Percentiles rank a stretch among this genome's conserved stretches.
These are phyloP conservation scores for Wallacemonas collosoma DNA, from an alignment of 208 protist species.

Conservation along the genomic window DNA sequence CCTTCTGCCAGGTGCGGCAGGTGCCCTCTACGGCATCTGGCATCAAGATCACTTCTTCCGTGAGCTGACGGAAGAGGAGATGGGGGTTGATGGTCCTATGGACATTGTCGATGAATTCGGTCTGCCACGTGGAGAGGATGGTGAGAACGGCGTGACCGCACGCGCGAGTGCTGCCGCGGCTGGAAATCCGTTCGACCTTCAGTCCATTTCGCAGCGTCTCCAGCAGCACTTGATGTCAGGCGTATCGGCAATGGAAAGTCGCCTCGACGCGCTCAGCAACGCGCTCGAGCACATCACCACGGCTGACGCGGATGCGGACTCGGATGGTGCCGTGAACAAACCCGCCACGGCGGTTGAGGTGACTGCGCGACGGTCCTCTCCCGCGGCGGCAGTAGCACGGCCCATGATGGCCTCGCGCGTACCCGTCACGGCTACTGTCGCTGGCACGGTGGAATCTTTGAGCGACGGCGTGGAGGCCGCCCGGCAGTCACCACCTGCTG, in stretches of 20 bases:
- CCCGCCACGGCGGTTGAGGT: not conserved
- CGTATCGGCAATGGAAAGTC: conserved; percentile 49
- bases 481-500: not conserved
- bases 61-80: conserved; percentile 57
- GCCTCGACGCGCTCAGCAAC: conserved; percentile 53
- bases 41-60: conserved; percentile 66
- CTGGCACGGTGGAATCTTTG: conserved; percentile 5
- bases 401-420: not conserved
- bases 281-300: conserved; percentile 45
- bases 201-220: conserved; percentile 9
- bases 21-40: conserved; percentile 68
- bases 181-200: conserved; percentile 1
- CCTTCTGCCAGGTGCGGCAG: conserved; percentile 40
- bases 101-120: conserved; percentile 41
- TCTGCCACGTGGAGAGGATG: conserved; percentile 17
- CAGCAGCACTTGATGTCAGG: conserved; percentile 24
- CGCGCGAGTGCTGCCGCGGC: not conserved
- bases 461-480: conserved; percentile 3
- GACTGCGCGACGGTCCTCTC: not conserved
- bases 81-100: conserved; percentile 30
- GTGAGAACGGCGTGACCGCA: not conserved
- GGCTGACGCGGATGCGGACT: not conserved
- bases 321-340: not conserved
- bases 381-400: not conserved
- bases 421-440: conserved; percentile 10